Evolutionary conservation across 2,329 filamentous ascomycete genomes (phyloP), one percentile per base, ranked within the genome.

Genomic region (Fusarium chaquense): DNA sequence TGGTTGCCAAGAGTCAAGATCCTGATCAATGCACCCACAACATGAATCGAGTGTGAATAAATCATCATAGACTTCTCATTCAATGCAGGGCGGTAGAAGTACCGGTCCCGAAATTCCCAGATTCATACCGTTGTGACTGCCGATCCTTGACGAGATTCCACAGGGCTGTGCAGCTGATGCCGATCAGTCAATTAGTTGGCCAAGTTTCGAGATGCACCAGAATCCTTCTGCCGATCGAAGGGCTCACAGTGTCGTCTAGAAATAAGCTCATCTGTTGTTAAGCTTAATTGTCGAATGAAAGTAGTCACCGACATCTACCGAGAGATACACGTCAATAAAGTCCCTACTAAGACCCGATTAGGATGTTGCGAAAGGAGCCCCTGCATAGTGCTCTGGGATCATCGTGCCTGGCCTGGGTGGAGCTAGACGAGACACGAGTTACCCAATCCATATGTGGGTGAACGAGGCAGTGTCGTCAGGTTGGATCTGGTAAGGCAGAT

Each of bases 361-460:
- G n/a, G 28, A 28, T 20, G 20, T 32, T 20, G 28, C 6, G 15
- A 45, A 44, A 38, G 18, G 30, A 24, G 6, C 53, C 40, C 54
- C 16, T 36, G 55, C 18, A 38, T 9, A 28, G 12, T 30, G 13
- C 45, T 20, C 40, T 41, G 24, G 30, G 61, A 60, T 65, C 53
- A 43, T 38, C 40, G 13, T 36, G 18, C 13, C 20, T n/a, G 18
- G 18, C 13, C 20, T n/a, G 18, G 51, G 61, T 65, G 62, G 62
- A 65, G 38, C 24, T 38, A 26, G 54, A 41, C 6, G 6, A 43
- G 11, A 66, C 63, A 65, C 60, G 62, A 59, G 38, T 59, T 65
- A 28, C 55, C 46, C 41, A 11, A 53, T 65, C 40, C 15, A 24
- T 32, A 3, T 15, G 24, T 30, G 16, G 16, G 24, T 20, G 35